Base-by-base conservation (phyloP, 129 eudicot species). In the Pittosporum tobira region DNA sequence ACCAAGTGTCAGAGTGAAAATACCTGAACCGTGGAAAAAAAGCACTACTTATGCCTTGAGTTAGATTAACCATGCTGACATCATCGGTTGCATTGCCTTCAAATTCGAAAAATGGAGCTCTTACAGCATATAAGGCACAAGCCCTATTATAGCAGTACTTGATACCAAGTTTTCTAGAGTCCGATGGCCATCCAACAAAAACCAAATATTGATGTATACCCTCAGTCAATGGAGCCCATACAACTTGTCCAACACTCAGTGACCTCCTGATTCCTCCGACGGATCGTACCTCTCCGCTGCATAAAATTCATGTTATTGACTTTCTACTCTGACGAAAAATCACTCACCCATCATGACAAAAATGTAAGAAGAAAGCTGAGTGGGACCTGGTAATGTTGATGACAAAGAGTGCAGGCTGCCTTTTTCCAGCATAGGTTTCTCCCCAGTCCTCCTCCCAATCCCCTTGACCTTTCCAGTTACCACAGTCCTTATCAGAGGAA, bases 361-460 rank as follows among this genome's bases (percentile, higher is more conserved):
- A 37, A 64, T 24, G 60, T 26, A 13, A 65, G 66, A 44, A 15
- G 48, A 56, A 31, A 65, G 59, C 45, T n/a, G 58, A 66, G 5
- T 20, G 9, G 30, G 29, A 91, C 99, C 99, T 91, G 62, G 69
- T 60, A 18, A 81, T 66, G 59, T 84, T 59, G 38, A 91, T 69
- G 59, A 87, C 88, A 72, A 91, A 91, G 30, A 87, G 73, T 14
- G 94, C 87, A 56, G 99, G 94, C 68, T 82, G 87, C 73, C 88
- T 72, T 74, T 87, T 91, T 54, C 95, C 94, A 20, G 77, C 80
- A 78, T 91, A 91, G 23, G 85, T 51, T 77, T 91, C 99, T 13
- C 99, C 99, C 99, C 99, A 91, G 37, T 82, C 94, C 61, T 91
- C 99, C 73, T 86, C 94, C 87, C 87, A 91, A 24, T 75, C 84